phyloP scores from a whole-genome alignment of 164 flowering plant species.

The Pachysandra terminalis region DNA sequence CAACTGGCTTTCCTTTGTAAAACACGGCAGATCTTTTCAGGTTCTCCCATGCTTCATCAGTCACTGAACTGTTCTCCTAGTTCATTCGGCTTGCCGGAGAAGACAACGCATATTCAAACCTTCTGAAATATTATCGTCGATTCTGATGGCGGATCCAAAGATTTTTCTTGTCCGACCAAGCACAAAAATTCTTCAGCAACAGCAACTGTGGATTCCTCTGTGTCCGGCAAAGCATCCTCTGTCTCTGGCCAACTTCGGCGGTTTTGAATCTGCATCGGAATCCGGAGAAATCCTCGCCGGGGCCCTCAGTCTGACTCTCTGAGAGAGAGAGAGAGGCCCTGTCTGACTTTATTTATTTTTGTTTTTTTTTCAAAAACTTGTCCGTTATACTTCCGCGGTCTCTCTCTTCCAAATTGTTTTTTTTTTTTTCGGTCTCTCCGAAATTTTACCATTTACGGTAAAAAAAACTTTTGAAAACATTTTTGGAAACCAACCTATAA shows the following conservation, averaged over 20 bases:
- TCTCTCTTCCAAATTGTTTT: no score
- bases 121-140: neutral
- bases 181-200: neutral
- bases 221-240: neutral
- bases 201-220: neutral
- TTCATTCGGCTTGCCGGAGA: slow-evolving; percentile 12
- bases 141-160: neutral
- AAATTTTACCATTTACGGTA: no score
- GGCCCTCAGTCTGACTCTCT: neutral
- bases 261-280: neutral
- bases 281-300: neutral
- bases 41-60: slow-evolving; percentile 38
- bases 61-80: slow-evolving; percentile 12
- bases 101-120: neutral
- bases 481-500: no score
- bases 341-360: no score
- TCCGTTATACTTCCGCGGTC: no score
- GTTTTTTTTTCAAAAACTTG: no score
- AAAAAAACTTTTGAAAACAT: no score
- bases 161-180: neutral
- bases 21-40: slow-evolving; percentile 24
- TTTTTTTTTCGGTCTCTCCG: no score
- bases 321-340: neutral
- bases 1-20: slow-evolving; percentile 32
- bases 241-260: neutral